Conservation (phyloP, 441 rosid species). For the Kokia cookei region DNA sequence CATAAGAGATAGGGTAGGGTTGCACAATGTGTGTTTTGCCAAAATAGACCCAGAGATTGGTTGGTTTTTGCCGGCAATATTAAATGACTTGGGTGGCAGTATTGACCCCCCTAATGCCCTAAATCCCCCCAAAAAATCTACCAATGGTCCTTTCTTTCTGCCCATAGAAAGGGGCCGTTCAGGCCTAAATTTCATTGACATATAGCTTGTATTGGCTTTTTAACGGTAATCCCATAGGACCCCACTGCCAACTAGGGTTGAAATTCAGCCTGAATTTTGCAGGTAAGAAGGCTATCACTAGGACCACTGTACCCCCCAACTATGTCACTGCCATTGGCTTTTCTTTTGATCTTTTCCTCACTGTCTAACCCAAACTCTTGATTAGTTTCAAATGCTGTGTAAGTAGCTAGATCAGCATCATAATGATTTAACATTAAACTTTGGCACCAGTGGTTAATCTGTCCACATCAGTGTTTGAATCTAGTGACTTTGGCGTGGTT, state of each 20-base stretch:
- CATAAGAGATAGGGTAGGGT: slow-evolving; percentile 6
- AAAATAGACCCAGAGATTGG: background rate
- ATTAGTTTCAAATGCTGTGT: background rate
- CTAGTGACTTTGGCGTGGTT: background rate
- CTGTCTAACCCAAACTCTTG: background rate
- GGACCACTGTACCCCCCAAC: slow-evolving; percentile 21
- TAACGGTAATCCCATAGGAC: background rate
- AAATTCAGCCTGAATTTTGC: background rate
- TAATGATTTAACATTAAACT: background rate
- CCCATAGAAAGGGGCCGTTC: slow-evolving; percentile 6
- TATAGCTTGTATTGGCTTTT: background rate
- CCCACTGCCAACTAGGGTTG: background rate
- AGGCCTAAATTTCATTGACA: slow-evolving; percentile 3
- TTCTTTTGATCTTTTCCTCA: slow-evolving; percentile 22
- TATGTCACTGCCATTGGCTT: slow-evolving; percentile 10
- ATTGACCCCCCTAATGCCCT: background rate
- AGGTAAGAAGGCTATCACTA: background rate
- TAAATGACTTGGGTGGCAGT: slow-evolving; percentile 10
- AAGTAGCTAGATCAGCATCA: background rate
- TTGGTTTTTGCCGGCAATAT: slow-evolving; percentile 12
- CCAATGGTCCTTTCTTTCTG: slow-evolving; percentile 18
- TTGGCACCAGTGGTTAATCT: background rate
- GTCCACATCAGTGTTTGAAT: slow-evolving; percentile 4
- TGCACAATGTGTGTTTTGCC: background rate
- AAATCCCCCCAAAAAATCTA: background rate